phyloP scores from a whole-genome alignment of 164 flowering plant species.

The Tinospora cordifolia region DNA sequence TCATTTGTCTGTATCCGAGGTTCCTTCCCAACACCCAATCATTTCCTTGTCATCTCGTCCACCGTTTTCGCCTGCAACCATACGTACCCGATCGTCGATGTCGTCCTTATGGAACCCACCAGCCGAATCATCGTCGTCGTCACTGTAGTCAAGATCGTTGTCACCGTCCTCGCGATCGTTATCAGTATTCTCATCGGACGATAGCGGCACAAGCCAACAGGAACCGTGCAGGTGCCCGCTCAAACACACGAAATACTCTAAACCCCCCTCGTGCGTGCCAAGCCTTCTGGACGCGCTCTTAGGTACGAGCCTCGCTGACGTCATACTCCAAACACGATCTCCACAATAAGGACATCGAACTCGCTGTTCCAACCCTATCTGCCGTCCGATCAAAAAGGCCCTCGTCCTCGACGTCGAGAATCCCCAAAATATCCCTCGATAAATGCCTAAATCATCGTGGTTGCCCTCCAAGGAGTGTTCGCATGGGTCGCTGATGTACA shows the following conservation, averaged over 20 bases:
- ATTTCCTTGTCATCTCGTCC: not conserved
- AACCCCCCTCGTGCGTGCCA: constrained; percentile 50
- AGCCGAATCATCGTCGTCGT: constrained; percentile 5
- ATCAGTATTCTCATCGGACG: constrained; percentile 42
- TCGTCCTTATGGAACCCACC: not conserved
- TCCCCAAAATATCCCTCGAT: constrained; percentile 64
- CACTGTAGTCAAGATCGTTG: not conserved
- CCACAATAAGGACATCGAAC: constrained; percentile 77
- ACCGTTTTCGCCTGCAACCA: not conserved
- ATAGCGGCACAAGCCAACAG: constrained; percentile 66
- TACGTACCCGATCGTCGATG: not conserved
- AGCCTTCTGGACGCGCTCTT: constrained; percentile 62
- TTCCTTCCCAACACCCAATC: not conserved
- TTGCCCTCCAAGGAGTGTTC: constrained; percentile 50
- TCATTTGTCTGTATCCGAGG: not conserved
- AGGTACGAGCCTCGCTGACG: constrained; percentile 61
- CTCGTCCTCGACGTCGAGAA: constrained; percentile 57
- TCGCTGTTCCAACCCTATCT: constrained; percentile 42
- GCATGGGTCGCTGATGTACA: constrained; percentile 83
- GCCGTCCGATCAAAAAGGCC: constrained; percentile 42
- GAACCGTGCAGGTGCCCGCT: constrained; percentile 85
- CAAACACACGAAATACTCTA: constrained; percentile 82
- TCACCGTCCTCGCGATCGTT: constrained; percentile 29
- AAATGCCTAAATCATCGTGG: constrained; percentile 63
- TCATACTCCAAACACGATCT: constrained; percentile 91